A percentile compares a stretch with the other conserved stretches of the same genome.
Evolutionary conservation across 305 asterid species (phyloP).

Genomic region (Solanum hybrid): DNA sequence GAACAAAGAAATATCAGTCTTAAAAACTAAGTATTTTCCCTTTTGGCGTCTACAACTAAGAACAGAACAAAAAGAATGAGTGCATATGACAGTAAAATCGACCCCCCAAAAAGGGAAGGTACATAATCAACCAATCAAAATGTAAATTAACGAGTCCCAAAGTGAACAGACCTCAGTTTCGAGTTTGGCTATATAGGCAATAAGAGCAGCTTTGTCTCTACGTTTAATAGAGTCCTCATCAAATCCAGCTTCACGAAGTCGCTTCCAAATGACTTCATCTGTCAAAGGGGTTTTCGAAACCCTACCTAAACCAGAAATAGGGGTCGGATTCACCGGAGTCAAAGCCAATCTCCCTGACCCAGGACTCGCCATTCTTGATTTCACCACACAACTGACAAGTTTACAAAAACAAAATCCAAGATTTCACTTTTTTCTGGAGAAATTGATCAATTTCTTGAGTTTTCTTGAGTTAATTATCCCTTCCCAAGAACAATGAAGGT

Average conservation of each 20-base stretch:
- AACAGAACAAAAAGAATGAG: neutral
- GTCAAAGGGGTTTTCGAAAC: slow-evolving; percentile 60
- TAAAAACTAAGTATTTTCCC: neutral
- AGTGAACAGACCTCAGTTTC: slow-evolving; percentile 62
- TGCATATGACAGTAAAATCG: neutral
- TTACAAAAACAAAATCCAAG: neutral
- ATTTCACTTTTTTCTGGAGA: neutral
- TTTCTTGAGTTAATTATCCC: neutral
- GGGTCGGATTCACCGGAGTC: slow-evolving; percentile 39
- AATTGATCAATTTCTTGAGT: neutral
- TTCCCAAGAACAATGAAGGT: neutral
- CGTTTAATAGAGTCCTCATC: slow-evolving; percentile 92
- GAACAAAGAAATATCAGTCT: neutral
- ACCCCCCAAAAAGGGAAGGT: neutral
- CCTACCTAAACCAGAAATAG: slow-evolving; percentile 34
- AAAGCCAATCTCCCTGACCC: slow-evolving; percentile 39
- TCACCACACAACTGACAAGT: neutral
- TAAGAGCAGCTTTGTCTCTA: slow-evolving; percentile 82
- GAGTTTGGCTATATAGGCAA: slow-evolving; percentile 78
- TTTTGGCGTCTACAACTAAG: neutral
- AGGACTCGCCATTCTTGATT: slow-evolving; percentile 38
- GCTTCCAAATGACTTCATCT: slow-evolving; percentile 77
- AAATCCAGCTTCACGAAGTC: slow-evolving; percentile 81
- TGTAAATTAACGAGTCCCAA: neutral
- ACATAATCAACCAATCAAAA: neutral